These are phyloP conservation scores for Cylindrotheca fusiformis DNA, from an alignment of 108 stramenopile genomes.

Conservation along the genomic window DNA sequence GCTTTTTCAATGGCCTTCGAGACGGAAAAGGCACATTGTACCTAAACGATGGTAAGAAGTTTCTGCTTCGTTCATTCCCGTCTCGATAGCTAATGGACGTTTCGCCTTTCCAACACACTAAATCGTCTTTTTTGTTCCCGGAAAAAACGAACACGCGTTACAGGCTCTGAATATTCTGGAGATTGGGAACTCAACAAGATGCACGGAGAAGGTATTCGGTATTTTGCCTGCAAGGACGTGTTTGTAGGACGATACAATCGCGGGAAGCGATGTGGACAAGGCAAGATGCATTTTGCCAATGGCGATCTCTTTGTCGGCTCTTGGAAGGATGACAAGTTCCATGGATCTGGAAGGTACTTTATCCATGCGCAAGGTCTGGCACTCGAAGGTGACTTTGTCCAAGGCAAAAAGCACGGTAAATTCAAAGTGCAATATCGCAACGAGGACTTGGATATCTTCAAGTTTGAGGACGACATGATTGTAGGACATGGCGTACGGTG, in stretches of 20 bases:
- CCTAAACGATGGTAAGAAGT: conserved; percentile 43
- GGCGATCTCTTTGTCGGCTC: conserved; percentile 21
- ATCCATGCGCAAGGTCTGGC: conserved; percentile 40
- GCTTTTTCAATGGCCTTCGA: conserved; percentile 49
- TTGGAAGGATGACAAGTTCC: conserved; percentile 34
- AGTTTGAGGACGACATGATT: conserved; percentile 48
- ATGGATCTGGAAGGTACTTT: conserved; percentile 66
- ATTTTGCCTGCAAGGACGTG: conserved; percentile 62
- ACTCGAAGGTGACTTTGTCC: conserved; percentile 54
- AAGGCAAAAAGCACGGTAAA: conserved; percentile 49
- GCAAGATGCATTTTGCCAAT: conserved; percentile 11
- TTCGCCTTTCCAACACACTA: neutral
- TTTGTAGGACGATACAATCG: conserved; percentile 46
- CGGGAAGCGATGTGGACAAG: conserved; percentile 4
- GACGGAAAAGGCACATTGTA: conserved; percentile 51
- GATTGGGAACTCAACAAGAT: conserved; percentile 56
- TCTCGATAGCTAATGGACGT: neutral
- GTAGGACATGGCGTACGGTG: conserved; percentile 60
- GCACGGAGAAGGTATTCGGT: conserved; percentile 59
- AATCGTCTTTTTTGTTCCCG: too few relatives aligned
- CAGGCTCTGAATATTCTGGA: conserved; percentile 61
- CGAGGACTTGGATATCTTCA: conserved; percentile 55
- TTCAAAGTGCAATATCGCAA: conserved; percentile 57
- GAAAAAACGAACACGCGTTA: neutral
- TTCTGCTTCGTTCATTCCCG: neutral